Conservation (phyloP, 2,329 filamentous ascomycete species). For the Penicillium sp. region DNA sequence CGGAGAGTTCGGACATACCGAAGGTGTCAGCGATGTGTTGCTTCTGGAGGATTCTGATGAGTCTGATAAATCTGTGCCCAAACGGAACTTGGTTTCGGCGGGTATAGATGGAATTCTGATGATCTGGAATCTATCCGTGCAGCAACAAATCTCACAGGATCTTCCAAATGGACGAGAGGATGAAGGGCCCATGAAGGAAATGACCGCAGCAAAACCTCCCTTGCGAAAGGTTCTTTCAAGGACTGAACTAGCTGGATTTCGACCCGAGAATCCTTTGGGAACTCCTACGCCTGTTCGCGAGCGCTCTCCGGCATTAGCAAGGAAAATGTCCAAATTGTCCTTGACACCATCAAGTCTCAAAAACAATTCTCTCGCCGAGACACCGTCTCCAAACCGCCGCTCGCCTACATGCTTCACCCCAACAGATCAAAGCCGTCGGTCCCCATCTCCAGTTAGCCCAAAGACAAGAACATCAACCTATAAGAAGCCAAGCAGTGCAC, state of each 20-base stretch:
- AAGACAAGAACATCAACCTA: slow-evolving; percentile 25
- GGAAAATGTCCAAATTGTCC: slow-evolving; percentile 54
- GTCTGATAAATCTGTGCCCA: slow-evolving; percentile 44
- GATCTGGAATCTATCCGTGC: slow-evolving; percentile 60
- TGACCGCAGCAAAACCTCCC: slow-evolving; percentile 64
- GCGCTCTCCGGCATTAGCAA: slow-evolving; percentile 51
- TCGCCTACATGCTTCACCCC: slow-evolving; percentile 29
- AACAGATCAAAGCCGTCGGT: slow-evolving; percentile 28
- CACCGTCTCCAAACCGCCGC: slow-evolving; percentile 34
- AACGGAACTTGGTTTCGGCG: slow-evolving; percentile 62
- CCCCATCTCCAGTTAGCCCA: slow-evolving; percentile 43
- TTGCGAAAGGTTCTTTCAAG: slow-evolving; percentile 83
- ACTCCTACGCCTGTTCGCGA: slow-evolving; percentile 46
- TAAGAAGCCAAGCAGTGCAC: slow-evolving; percentile 30
- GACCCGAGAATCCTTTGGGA: slow-evolving; percentile 46
- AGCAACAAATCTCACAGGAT: slow-evolving; percentile 34
- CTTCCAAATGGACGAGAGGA: slow-evolving; percentile 34
- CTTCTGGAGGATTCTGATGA: slow-evolving; percentile 54
- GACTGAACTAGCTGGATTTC: slow-evolving; percentile 79
- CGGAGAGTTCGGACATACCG: slow-evolving; percentile 91
- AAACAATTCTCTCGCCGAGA: slow-evolving; percentile 29
- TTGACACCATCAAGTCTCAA: slow-evolving; percentile 40
- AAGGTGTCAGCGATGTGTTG: slow-evolving; percentile 82
- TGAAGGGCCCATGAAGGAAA: slow-evolving; percentile 45
- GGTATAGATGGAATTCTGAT: slow-evolving; percentile 80